A percentile compares a stretch with the other conserved stretches of the same genome.
Conservation (phyloP, 1,284 basidiomycete genomes). For the Ustilago vetiveriae region DNA sequence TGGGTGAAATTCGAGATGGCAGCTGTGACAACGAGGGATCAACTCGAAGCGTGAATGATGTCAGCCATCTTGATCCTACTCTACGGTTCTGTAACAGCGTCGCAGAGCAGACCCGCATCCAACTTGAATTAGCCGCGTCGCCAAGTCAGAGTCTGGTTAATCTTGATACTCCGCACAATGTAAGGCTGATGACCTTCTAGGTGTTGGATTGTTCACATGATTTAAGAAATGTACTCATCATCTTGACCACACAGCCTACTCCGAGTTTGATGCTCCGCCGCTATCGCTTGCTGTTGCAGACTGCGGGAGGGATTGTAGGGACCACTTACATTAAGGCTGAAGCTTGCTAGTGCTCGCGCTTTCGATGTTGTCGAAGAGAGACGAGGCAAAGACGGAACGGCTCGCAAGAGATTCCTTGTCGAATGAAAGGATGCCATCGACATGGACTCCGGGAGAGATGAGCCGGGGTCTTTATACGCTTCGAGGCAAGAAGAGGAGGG, state of each 20-base stretch:
- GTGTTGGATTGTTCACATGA: slow-evolving; percentile 61
- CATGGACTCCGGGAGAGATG: slow-evolving; percentile 3
- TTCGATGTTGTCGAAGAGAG: too few species aligned
- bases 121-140: background rate
- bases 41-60: too few species aligned
- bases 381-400: background rate
- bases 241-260: background rate
- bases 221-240: slow-evolving; percentile 53
- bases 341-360: background rate
- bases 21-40: too few species aligned
- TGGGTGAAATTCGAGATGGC: background rate
- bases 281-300: background rate
- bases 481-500: background rate
- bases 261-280: background rate
- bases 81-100: background rate
- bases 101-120: background rate
- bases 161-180: slow-evolving; percentile 44
- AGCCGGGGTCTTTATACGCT: slow-evolving; percentile 4
- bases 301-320: background rate
- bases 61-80: too few species aligned
- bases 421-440: background rate
- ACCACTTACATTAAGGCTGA: slow-evolving; percentile 6
- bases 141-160: slow-evolving; percentile 54
- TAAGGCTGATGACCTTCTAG: slow-evolving; percentile 45
- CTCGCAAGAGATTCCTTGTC: slow-evolving; percentile 3